These are phyloP conservation scores for Aurantiochytrium sp. DNA, from an alignment of 108 stramenopile genomes.

Conservation along the genomic window DNA sequence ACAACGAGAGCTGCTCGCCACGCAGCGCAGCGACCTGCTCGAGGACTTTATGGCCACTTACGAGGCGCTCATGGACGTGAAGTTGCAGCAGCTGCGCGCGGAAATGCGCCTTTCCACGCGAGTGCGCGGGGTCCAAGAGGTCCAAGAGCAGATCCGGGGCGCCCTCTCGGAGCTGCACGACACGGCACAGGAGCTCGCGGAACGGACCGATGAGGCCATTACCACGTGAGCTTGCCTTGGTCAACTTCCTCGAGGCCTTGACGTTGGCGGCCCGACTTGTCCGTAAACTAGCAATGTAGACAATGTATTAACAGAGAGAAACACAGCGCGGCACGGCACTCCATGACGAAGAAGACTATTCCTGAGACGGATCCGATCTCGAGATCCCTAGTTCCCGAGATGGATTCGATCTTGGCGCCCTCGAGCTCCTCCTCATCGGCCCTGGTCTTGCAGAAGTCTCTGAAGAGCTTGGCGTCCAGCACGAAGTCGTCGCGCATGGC, in stretches of 20 bases:
- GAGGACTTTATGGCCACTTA: neutral
- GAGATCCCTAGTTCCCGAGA: neutral
- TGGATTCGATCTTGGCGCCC: neutral
- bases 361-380: too few relatives aligned
- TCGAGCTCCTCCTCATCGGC: neutral
- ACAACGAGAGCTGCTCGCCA: neutral
- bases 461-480: conserved; percentile 15
- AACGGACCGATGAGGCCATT: neutral
- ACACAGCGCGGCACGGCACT: neutral
- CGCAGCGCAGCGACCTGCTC: neutral
- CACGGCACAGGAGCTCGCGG: neutral
- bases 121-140: neutral
- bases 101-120: neutral
- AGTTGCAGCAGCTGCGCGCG: neutral
- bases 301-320: neutral
- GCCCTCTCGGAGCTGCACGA: neutral
- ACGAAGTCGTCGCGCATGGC: conserved; percentile 16
- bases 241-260: too few relatives aligned
- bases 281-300: too few relatives aligned
- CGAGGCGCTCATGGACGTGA: conserved; percentile 9
- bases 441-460: neutral
- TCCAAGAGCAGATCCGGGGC: neutral
- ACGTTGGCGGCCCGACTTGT: too few relatives aligned
- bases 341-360: too few relatives aligned
- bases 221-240: neutral